Evolutionary conservation across 2,329 filamentous ascomycete species (phyloP), one percentile per base, ranked within the genome.

Genomic region (Colletotrichum gigasporum): DNA sequence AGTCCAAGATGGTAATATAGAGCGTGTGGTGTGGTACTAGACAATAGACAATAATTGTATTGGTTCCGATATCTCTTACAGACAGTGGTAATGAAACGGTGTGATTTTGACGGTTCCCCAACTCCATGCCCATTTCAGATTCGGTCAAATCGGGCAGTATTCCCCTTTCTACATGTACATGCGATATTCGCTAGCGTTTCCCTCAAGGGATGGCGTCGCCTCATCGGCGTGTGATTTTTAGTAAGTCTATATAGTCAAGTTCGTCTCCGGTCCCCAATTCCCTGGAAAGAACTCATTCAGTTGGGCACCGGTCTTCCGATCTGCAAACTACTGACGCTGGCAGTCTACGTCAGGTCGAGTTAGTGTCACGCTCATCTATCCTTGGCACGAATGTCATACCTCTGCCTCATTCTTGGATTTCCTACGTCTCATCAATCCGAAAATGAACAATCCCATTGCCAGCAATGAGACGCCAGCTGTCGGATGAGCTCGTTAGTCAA

Each of bases 281-380:
- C 30, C 26, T 50, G 9, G 6, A 22, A 53, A n/a, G 11, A 30
- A 24, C 41, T 5, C 8, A 4, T 20, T 34, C 54, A 65, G 34
- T 32, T 55, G 14, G 56, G 62, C 50, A 65, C 55, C 3, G 62
- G 62, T 18, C 62, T 61, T 18, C 62, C 62, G 18, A 65, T 65
- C 5, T 65, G 62, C 50, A 65, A 34, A 14, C 32, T 65, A 34
- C 48, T 39, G 5, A 65, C 48, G 3, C 56, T 65, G 1, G 20
- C 48, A 24, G 48, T 50, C 62, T 65, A 8, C 2, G 1, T 4
- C 3, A 2, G n/a, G n/a, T n/a, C n/a, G 11, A 1, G 32, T 64
- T 16, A 60, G 45, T 12, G 9, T 26, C 7, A n/a, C 7, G 2
- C 8, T 3, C 7, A 24, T 5, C 9, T 7, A 4, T 16, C n/a